Evolutionary conservation across 2,329 filamentous ascomycete species (phyloP).

Genomic region (Fusarium camptoceras): DNA sequence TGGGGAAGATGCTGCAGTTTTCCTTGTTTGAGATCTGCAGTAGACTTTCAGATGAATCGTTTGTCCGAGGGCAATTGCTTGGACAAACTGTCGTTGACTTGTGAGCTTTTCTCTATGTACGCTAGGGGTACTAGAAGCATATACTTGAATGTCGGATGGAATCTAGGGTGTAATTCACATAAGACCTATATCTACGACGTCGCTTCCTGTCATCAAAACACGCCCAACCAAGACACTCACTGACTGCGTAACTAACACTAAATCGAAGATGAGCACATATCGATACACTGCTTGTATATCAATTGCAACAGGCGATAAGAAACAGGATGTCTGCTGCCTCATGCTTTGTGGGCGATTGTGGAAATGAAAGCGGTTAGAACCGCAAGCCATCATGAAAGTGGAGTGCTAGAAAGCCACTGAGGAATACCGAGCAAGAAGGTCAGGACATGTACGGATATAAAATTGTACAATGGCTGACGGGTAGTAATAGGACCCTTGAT

Average conservation of each 20-base stretch:
- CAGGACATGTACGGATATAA: not conserved
- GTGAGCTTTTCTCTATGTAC: not conserved
- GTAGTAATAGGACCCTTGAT: not conserved
- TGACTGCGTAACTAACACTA: not conserved
- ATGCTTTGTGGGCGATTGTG: not conserved
- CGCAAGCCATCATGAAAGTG: constrained; percentile 7
- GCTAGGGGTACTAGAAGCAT: not conserved
- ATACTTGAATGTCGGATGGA: not conserved
- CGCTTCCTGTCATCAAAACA: not conserved
- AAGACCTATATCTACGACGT: not conserved
- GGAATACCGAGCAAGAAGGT: not conserved
- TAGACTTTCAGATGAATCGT: not conserved
- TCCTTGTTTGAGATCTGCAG: not conserved
- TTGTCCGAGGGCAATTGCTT: not conserved
- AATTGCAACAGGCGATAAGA: not conserved
- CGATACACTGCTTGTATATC: not conserved
- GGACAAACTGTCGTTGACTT: not conserved
- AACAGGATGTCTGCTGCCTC: not conserved
- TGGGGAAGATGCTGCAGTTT: not conserved
- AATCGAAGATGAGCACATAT: not conserved
- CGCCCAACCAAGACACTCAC: not conserved
- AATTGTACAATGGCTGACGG: not conserved
- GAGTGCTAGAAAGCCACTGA: not conserved
- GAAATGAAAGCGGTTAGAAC: constrained; percentile 4
- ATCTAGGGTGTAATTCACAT: not conserved